Conservation (phyloP, 1,284 basidiomycete genomes). For the Schizophyllum amplum region DNA sequence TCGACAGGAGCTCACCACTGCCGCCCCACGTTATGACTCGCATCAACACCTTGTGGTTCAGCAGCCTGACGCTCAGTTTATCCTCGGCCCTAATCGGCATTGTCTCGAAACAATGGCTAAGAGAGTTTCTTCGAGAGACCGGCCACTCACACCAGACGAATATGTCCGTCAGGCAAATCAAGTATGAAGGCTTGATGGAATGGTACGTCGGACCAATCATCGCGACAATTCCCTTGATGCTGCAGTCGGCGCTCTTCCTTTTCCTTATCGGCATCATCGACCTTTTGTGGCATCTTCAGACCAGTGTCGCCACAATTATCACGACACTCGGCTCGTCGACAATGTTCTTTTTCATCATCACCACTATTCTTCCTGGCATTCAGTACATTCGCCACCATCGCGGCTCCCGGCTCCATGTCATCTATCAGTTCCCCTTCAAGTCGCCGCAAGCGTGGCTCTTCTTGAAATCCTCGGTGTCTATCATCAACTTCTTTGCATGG, state of each 20-base stretch:
- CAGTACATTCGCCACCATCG: not conserved
- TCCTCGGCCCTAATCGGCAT: constrained; percentile 17
- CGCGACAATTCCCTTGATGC: constrained; percentile 15
- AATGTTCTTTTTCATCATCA: not conserved
- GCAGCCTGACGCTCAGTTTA: constrained; percentile 18
- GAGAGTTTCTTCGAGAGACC: constrained; percentile 15
- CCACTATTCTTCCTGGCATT: not conserved
- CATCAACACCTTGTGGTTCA: constrained; percentile 15
- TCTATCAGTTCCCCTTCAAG: not conserved
- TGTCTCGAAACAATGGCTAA: constrained; percentile 20
- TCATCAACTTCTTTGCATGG: not conserved
- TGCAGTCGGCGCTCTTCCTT: constrained; percentile 18
- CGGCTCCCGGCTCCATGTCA: not conserved
- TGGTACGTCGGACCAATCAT: constrained; percentile 20
- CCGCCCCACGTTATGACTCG: not conserved
- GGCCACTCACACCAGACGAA: not conserved
- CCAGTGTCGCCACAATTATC: not conserved
- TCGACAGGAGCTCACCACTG: not conserved
- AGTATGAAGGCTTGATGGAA: constrained; percentile 16
- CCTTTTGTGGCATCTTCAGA: constrained; percentile 14
- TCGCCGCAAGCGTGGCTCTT: not conserved
- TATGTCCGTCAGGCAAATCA: constrained; percentile 14
- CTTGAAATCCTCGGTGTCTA: not conserved
- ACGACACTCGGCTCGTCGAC: not conserved
- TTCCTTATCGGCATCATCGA: constrained; percentile 19